A percentile compares a stretch with the other conserved stretches of the same genome.
These are phyloP conservation scores for Penicillium silybi DNA, from an alignment of 495 filamentous ascomycete species.

Conservation along the genomic window DNA sequence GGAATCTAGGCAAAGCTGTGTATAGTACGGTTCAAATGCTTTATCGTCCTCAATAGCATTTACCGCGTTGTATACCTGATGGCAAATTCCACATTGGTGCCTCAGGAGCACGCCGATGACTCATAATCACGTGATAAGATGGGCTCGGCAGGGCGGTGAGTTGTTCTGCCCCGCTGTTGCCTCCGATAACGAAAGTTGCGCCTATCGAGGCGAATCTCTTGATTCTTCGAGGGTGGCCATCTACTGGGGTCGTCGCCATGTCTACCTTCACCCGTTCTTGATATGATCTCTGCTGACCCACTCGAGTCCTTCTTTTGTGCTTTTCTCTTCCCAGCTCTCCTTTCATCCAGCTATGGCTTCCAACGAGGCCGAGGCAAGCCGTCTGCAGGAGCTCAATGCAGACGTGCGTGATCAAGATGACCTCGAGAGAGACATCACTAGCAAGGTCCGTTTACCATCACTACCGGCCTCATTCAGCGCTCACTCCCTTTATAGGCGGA, in stretches of 20 bases:
- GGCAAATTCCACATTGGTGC: neutral
- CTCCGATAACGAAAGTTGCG: neutral
- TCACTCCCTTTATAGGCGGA: slow-evolving; percentile 57
- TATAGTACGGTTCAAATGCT: too few relatives aligned
- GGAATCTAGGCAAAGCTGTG: neutral
- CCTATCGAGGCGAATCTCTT: slow-evolving; percentile 1
- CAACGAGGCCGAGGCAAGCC: slow-evolving; percentile 48
- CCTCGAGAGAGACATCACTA: slow-evolving; percentile 67
- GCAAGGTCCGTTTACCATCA: slow-evolving; percentile 33
- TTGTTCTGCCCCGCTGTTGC: slow-evolving; percentile 1
- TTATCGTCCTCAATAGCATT: neutral
- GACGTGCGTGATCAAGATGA: slow-evolving; percentile 82
- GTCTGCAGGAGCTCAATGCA: slow-evolving; percentile 64
- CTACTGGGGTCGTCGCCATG: slow-evolving; percentile 8
- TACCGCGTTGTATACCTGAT: too few relatives aligned
- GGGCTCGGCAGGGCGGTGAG: slow-evolving; percentile 2
- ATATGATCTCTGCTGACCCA: neutral
- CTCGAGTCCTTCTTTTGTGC: neutral
- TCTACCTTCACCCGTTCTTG: neutral
- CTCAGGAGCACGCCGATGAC: neutral
- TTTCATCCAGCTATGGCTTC: slow-evolving; percentile 7
- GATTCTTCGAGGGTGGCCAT: neutral
- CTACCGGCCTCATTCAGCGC: neutral
- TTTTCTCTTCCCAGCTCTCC: slow-evolving; percentile 4
- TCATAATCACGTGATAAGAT: neutral